These are phyloP conservation scores for Earliella scabrosa DNA, from an alignment of 1,284 basidiomycete species.

Conservation along the genomic window DNA sequence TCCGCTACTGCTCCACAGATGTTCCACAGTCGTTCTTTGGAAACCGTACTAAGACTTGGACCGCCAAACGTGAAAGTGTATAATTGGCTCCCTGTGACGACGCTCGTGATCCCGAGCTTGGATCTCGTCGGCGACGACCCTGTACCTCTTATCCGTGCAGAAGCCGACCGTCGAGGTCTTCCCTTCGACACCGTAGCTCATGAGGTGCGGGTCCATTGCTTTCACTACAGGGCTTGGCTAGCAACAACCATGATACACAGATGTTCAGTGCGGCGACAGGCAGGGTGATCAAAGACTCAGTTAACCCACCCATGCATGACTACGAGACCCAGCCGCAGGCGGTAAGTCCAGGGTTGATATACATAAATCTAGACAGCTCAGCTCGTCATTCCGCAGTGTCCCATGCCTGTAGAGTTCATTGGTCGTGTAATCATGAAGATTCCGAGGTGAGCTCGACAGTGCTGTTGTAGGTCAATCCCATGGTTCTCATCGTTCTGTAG, in stretches of 20 bases:
- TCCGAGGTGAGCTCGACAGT: background rate
- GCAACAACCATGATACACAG: too few species aligned
- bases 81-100: conserved; percentile 15
- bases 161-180: conserved; percentile 2
- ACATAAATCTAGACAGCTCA: too few species aligned
- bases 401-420: background rate
- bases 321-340: conserved; percentile 25
- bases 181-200: conserved; percentile 14
- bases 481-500: background rate
- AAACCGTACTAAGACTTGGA: too few species aligned
- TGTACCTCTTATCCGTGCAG: conserved; percentile 1
- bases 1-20: too few species aligned
- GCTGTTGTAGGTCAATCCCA: background rate
- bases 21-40: too few species aligned
- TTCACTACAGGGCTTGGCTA: too few species aligned
- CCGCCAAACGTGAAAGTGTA: conserved; percentile 8
- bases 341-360: too few species aligned
- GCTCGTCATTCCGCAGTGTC: too few species aligned
- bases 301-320: conserved; percentile 26
- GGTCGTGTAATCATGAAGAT: conserved; percentile 1
- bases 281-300: background rate
- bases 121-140: conserved; percentile 8
- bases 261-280: background rate
- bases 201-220: conserved; percentile 16
- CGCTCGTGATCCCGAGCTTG: background rate